A percentile compares a stretch with the other conserved stretches of the same genome.
Evolutionary conservation across 345 rosid genomes (phyloP).

Genomic region (Firmiana major): DNA sequence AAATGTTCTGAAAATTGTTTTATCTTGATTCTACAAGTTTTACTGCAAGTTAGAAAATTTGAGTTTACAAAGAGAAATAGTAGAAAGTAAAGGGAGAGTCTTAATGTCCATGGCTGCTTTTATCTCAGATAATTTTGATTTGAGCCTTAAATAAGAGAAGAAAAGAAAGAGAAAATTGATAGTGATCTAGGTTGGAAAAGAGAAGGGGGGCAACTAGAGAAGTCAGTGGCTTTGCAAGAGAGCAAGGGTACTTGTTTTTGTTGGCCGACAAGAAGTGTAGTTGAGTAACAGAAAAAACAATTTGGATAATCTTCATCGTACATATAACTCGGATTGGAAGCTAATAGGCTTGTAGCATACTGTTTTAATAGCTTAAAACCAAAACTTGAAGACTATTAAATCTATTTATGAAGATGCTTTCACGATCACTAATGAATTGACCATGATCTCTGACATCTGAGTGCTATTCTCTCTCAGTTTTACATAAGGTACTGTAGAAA

Average conservation of each 20-base stretch:
- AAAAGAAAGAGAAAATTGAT: background rate
- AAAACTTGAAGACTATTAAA: background rate
- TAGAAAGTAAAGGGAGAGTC: background rate
- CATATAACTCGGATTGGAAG: background rate
- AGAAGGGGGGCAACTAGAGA: background rate
- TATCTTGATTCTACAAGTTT: background rate
- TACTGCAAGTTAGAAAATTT: background rate
- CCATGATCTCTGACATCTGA: background rate
- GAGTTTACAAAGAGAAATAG: background rate
- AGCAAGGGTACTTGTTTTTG: background rate
- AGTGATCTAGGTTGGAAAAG: background rate
- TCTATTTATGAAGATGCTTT: background rate
- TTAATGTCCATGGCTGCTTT: background rate
- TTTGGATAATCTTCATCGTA: background rate
- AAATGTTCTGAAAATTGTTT: background rate
- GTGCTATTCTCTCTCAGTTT: background rate
- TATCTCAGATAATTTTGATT: background rate
- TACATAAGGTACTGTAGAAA: background rate
- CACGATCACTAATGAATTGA: background rate
- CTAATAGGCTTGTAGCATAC: background rate
- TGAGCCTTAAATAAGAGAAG: background rate
- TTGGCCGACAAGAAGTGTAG: too few species aligned
- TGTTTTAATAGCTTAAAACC: background rate
- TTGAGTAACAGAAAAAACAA: background rate
- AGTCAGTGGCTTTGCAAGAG: background rate